Conservation (phyloP, 139 green algal species). For the Mesostigma viride region DNA sequence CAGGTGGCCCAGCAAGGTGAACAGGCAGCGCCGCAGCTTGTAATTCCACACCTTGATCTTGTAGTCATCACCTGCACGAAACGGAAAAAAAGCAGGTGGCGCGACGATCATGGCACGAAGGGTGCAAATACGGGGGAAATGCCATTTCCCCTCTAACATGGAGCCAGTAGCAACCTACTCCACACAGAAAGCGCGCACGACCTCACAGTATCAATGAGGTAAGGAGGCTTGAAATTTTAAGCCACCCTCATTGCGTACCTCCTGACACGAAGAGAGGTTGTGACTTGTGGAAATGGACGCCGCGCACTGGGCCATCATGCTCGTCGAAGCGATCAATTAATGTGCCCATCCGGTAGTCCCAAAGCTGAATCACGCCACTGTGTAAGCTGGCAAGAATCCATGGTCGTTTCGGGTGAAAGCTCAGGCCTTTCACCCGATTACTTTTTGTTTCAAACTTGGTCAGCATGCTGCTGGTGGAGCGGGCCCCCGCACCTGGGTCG, state of each 20-base stretch:
- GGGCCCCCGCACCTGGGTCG: too few species aligned
- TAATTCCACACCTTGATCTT: constrained; percentile 99
- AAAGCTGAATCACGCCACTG: constrained; percentile 97
- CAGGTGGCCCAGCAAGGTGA: constrained; percentile 95
- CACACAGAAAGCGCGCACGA: too few species aligned
- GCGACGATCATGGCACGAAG: not conserved
- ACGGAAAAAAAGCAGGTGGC: not conserved
- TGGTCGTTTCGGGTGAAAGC: constrained; percentile 95
- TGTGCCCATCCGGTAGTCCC: constrained; percentile 99
- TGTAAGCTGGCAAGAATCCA: constrained; percentile 97
- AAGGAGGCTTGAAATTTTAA: too few species aligned
- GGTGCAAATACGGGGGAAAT: too few species aligned
- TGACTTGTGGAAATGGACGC: constrained; percentile 89
- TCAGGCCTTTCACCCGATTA: constrained; percentile 94
- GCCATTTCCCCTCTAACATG: too few species aligned
- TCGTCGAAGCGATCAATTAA: constrained; percentile 99
- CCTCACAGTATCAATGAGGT: too few species aligned
- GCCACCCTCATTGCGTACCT: constrained; percentile 24
- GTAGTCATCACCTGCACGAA: constrained; percentile 85
- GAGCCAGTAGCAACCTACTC: too few species aligned
- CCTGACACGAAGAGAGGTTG: constrained; percentile 98
- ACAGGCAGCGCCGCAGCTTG: constrained; percentile 92
- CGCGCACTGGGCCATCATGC: constrained; percentile 94
- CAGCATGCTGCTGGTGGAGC: constrained; percentile 37
- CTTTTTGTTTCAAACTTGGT: constrained; percentile 72